These are phyloP conservation scores for Rhynchosporium secalis DNA, from an alignment of 2,329 filamentous ascomycete species.

Conservation along the genomic window DNA sequence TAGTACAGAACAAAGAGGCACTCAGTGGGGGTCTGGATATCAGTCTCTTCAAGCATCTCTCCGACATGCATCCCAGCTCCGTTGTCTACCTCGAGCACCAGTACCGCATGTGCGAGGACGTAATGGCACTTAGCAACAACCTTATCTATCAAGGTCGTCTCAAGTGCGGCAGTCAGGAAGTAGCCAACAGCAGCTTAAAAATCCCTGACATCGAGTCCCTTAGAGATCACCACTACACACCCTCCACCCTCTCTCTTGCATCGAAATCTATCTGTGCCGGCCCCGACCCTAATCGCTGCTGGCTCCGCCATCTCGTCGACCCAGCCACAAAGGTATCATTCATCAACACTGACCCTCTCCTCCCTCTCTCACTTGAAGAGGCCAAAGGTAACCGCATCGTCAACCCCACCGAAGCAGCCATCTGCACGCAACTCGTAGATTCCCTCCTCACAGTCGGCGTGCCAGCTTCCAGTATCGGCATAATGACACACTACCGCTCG, in stretches of 20 bases:
- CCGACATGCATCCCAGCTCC: constrained; percentile 80
- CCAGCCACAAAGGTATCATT: constrained; percentile 77
- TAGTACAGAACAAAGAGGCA: constrained; percentile 91
- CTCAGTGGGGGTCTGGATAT: constrained; percentile 84
- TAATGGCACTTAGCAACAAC: constrained; percentile 90
- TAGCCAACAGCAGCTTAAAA: constrained; percentile 67
- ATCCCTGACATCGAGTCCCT: constrained; percentile 67
- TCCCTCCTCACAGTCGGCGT: constrained; percentile 76
- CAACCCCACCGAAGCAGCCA: constrained; percentile 77
- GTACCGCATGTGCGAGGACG: constrained; percentile 97
- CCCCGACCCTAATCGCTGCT: constrained; percentile 56
- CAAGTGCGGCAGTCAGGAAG: constrained; percentile 79
- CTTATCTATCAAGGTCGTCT: constrained; percentile 90
- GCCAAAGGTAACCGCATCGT: constrained; percentile 82
- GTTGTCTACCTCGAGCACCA: constrained; percentile 94
- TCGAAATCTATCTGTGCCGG: constrained; percentile 57
- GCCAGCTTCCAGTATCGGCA: constrained; percentile 74
- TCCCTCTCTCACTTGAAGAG: constrained; percentile 65
- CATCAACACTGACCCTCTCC: constrained; percentile 81
- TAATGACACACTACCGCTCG: constrained; percentile 95
- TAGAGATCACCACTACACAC: constrained; percentile 56
- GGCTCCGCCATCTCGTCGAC: constrained; percentile 71
- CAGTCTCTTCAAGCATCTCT: constrained; percentile 90
- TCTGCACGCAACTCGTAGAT: constrained; percentile 79
- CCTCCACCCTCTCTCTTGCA: constrained; percentile 45